Base-by-base conservation (phyloP, 768 basidiomycete genomes). In the Leccinum sublutescens region DNA sequence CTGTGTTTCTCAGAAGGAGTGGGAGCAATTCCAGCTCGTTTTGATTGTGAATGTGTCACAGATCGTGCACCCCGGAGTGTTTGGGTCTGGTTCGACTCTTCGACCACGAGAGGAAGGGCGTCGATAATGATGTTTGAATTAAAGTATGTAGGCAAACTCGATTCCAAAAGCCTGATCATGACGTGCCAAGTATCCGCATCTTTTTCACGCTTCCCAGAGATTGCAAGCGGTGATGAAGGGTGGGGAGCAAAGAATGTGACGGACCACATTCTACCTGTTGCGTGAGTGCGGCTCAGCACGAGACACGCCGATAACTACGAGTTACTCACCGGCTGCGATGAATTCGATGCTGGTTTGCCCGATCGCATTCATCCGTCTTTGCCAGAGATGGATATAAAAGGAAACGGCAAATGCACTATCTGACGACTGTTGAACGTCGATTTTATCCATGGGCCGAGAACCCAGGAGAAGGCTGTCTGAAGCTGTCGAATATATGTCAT, bases 321-420 rank as follows among this genome's bases (percentile, higher is more conserved):
- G 2, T 21, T 10, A 4, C 50, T 52, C 36, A 71, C 71, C 59
- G 7, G 61, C 67, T 14, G 85, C 87, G 50, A 90, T 86, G 58
- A 90, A 89, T 61, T 91, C 87, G 7, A 89, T 65, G n/a, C 65
- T 64, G n/a, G 87, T 78, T 34, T 73, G 62, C 47, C 81, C 81
- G 11, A 83, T 78, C n/a, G 86, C 81, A 49, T 81, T 77, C 86
- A 91, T 85, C 33, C 88, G 79, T 62, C 81, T 83, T 70, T 88
- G 85, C 71, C 89, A 91, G 40, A 82, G 77, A 21, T 79, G 74
- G 14, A 89, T 75, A 12, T 77, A 74, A 53, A 88, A 78, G 25
- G 77, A 70, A 4, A 79, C 82, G 0, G 75, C 75, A 62, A 90
- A 90, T 33, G 33, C 33, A 5, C 12, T 33, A 12, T 33, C 33